Percentiles rank a stretch among this genome's conserved stretches.
phyloP scores from a whole-genome alignment of 306 rosid genomes.

The Cicer judaicum region DNA sequence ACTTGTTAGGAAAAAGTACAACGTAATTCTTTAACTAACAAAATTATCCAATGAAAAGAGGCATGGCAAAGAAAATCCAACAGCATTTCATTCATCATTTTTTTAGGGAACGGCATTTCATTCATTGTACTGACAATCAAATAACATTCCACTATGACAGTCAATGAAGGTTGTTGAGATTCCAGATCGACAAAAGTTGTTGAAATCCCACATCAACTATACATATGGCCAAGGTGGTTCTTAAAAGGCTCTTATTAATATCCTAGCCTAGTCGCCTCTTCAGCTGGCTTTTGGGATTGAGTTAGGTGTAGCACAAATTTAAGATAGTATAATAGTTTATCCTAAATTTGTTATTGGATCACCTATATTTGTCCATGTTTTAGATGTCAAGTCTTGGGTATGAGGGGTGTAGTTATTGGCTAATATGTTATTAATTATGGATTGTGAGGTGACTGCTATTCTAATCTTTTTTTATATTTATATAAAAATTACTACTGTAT shows the following conservation, averaged over 20 bases:
- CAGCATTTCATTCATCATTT: neutral
- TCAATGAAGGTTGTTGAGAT: constrained; percentile 1
- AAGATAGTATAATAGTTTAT: neutral
- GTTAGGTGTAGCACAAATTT: neutral
- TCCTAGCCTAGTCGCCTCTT: neutral
- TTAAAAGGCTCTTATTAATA: neutral
- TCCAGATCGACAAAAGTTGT: neutral
- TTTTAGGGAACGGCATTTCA: neutral
- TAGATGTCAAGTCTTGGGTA: neutral
- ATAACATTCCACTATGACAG: constrained; percentile 11
- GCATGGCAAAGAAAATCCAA: constrained; percentile 26
- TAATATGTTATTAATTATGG: neutral
- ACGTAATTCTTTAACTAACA: constrained; percentile 25
- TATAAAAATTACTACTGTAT: neutral
- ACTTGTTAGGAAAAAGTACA: constrained; percentile 1
- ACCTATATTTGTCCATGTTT: neutral
- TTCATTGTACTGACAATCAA: constrained; percentile 9
- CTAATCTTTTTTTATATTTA: neutral
- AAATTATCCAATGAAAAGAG: constrained; percentile 22
- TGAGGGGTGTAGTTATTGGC: neutral
- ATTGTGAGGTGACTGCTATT: neutral
- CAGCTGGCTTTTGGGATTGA: neutral
- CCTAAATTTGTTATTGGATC: neutral
- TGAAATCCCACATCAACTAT: neutral
- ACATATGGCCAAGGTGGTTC: constrained; percentile 1